phyloP scores from a whole-genome alignment of 2,329 filamentous ascomycete genomes.

The Apiospora sp. region DNA sequence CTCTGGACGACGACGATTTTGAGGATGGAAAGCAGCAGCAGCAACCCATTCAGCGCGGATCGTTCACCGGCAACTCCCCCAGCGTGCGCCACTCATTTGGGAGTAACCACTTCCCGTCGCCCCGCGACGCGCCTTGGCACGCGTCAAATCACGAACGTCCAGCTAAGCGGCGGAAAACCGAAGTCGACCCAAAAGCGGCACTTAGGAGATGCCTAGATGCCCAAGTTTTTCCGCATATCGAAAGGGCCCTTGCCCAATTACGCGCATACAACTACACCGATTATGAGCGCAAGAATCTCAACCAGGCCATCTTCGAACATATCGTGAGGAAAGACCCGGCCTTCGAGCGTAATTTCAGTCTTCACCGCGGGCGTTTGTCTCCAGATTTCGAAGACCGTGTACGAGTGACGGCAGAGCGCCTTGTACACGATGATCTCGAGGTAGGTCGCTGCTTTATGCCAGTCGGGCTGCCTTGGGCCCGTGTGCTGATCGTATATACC shows the following conservation, averaged over 20 bases:
- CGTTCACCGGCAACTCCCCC: background rate
- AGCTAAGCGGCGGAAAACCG: background rate
- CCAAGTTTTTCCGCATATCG: constrained; percentile 12
- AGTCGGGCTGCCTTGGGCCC: background rate
- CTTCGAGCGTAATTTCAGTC: background rate
- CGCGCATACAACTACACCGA: background rate
- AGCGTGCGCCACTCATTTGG: background rate
- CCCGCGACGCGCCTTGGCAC: background rate
- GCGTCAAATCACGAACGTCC: background rate
- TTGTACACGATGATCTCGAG: background rate
- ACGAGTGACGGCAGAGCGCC: background rate
- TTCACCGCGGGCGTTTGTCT: background rate
- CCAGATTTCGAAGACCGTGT: background rate
- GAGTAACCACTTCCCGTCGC: background rate
- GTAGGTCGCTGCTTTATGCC: background rate
- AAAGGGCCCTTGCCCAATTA: background rate
- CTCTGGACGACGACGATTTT: background rate
- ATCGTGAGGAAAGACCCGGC: background rate
- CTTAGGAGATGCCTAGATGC: background rate
- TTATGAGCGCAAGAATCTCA: background rate
- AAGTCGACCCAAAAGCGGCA: background rate
- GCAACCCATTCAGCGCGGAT: background rate
- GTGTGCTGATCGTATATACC: background rate
- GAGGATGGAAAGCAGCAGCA: background rate
- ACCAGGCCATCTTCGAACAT: background rate